Base-by-base conservation (phyloP, 768 basidiomycete genomes). In the Trametes cinnabarina region DNA sequence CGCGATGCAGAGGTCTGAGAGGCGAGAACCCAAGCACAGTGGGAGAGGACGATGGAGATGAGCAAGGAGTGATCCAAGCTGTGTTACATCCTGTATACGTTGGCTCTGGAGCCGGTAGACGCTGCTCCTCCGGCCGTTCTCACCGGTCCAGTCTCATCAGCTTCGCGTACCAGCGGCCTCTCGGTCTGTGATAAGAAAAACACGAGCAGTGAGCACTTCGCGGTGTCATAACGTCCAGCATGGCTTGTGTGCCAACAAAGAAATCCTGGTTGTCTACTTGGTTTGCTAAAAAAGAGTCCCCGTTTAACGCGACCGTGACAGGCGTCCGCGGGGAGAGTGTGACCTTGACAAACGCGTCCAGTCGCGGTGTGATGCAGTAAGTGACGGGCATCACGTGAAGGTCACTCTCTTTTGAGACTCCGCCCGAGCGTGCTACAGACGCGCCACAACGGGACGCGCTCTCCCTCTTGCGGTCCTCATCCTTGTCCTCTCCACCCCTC, bases 381-480 rank as follows among this genome's bases (percentile, higher is more conserved):
- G 51, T 55, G 42, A 51, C 53, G 3, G 1, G n/a, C 0, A 4
- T 51, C 59, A 60, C 59, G 54, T 60, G 59, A 1, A 2, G 12
- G 48, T 60, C 53, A 60, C 59, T 1, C 30, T 23, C 30, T 32
- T 32, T 60, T 61, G 20, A 44, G 39, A 49, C 60, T 57, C 60
- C 60, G 60, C 60, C 47, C 39, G 57, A 57, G 57, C 55, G 58
- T 61, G 57, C 57, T 40, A 55, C 43, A 53, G 55, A 54, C 58
- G 63, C 63, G 63, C 63, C 62, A 63, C 62, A 54, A 42, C 26
- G 32, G 54, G 48, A 62, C 61, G 58, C 61, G 58, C 39, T 60
- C 60, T 57, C n/a, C n/a, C 57, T 54, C 50, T 44, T 57, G 39
- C 52, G 48, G 54, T n/a, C 32, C 20, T 35, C 47, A 22, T 30